phyloP scores from a whole-genome alignment of 2,329 filamentous ascomycete genomes.

The Pochonia chlamydosporia region DNA sequence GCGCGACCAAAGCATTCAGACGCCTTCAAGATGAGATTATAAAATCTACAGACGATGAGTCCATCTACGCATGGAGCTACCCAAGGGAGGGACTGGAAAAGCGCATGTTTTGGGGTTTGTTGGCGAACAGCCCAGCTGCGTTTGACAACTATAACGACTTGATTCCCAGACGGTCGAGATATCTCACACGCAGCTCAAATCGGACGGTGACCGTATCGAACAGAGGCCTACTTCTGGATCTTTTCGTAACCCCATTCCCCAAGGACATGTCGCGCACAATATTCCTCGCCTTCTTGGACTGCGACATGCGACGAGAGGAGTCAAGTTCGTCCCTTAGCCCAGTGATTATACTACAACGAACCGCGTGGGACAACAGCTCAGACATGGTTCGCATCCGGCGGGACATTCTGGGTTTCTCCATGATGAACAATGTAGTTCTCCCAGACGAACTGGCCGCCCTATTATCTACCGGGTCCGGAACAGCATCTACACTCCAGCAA shows the following conservation, averaged over 20 bases:
- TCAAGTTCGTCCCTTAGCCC: conserved; percentile 11
- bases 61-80: conserved; percentile 17
- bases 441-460: conserved; percentile 17
- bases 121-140: conserved; percentile 19
- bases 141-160: conserved; percentile 17
- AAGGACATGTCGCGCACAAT: conserved; percentile 19
- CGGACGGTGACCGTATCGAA: too few relatives aligned
- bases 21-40: conserved; percentile 9
- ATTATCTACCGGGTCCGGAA: conserved; percentile 5
- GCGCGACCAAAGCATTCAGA: conserved; percentile 20
- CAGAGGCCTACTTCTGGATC: too few relatives aligned
- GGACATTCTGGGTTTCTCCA: conserved; percentile 16
- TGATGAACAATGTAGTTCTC: conserved; percentile 21
- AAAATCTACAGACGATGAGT: conserved; percentile 15
- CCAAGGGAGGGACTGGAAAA: not conserved
- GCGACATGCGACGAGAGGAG: conserved; percentile 19
- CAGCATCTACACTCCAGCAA: too few relatives aligned
- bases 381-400: conserved; percentile 21
- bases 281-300: conserved; percentile 22
- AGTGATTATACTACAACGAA: conserved; percentile 22
- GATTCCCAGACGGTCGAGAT: conserved; percentile 15
- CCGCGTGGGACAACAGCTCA: conserved; percentile 21
- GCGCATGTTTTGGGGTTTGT: conserved; percentile 18
- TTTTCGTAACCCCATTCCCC: conserved; percentile 21
- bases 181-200: conserved; percentile 18